Evolutionary conservation across 2,329 filamentous ascomycete species (phyloP).

Genomic region (Alternaria triticimaculans): DNA sequence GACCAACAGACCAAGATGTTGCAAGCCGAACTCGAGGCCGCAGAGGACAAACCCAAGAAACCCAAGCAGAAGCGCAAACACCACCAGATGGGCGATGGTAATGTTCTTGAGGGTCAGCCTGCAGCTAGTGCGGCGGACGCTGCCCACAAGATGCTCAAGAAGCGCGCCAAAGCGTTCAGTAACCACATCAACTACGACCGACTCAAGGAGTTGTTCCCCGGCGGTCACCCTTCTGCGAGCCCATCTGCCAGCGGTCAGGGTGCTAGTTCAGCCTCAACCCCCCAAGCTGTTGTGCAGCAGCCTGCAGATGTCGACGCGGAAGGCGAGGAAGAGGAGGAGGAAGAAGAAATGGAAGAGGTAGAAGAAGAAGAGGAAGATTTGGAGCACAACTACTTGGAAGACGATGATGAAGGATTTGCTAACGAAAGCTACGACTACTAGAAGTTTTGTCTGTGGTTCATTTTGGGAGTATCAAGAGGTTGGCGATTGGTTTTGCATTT

Average conservation of each 20-base stretch:
- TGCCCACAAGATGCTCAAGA: conserved; percentile 54
- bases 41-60: conserved; percentile 57
- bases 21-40: conserved; percentile 69
- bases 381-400: conserved; percentile 49
- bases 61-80: conserved; percentile 54
- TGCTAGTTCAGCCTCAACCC: conserved; percentile 25
- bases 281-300: conserved; percentile 12
- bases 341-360: conserved; percentile 43
- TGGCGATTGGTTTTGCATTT: conserved; percentile 4
- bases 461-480: background rate
- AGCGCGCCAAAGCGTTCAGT: conserved; percentile 52
- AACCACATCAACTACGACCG: conserved; percentile 57
- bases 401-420: conserved; percentile 52
- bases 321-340: conserved; percentile 26
- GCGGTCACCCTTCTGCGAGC: conserved; percentile 17
- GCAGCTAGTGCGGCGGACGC: conserved; percentile 54
- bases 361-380: conserved; percentile 51
- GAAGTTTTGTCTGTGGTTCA: background rate
- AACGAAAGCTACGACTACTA: conserved; percentile 48
- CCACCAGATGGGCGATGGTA: conserved; percentile 49
- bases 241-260: conserved; percentile 29
- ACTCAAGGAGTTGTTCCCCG: conserved; percentile 51
- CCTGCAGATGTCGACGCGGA: conserved; percentile 20
- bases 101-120: conserved; percentile 53
- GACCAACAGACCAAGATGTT: conserved; percentile 84